Percentiles rank a stretch among this genome's conserved stretches.
phyloP scores from a whole-genome alignment of 805 yeast species.

The Barnettozyma salicaria region DNA sequence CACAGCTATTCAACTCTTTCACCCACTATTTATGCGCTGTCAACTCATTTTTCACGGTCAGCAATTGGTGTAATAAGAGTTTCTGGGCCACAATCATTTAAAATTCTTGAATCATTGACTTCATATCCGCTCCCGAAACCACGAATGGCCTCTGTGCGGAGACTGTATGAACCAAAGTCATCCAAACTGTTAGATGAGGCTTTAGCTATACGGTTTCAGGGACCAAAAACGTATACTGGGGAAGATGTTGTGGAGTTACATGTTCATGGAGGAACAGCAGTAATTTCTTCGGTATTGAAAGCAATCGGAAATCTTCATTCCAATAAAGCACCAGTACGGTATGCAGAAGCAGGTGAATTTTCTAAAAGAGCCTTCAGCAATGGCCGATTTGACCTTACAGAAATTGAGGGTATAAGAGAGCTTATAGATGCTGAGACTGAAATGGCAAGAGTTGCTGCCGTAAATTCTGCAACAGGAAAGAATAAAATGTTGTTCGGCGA shows the following conservation, averaged over 20 bases:
- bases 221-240: slow-evolving; percentile 84
- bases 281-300: slow-evolving; percentile 57
- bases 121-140: slow-evolving; percentile 47
- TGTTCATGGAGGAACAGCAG: slow-evolving; percentile 90
- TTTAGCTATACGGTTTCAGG: slow-evolving; percentile 56
- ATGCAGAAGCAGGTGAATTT: slow-evolving; percentile 93
- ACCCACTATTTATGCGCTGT: slow-evolving; percentile 85
- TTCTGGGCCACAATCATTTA: slow-evolving; percentile 61
- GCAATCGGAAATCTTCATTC: slow-evolving; percentile 54
- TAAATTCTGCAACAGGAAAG: slow-evolving; percentile 66
- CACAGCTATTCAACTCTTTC: background rate
- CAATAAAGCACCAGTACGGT: slow-evolving; percentile 46
- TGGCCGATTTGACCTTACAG: slow-evolving; percentile 78
- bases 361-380: slow-evolving; percentile 81
- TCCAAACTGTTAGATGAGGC: slow-evolving; percentile 66
- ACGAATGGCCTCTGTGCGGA: slow-evolving; percentile 52
- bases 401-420: slow-evolving; percentile 84
- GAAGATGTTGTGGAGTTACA: slow-evolving; percentile 90
- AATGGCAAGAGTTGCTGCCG: slow-evolving; percentile 69
- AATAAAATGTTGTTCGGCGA: slow-evolving; percentile 45
- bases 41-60: slow-evolving; percentile 75
- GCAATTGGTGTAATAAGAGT: slow-evolving; percentile 85
- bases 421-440: slow-evolving; percentile 94
- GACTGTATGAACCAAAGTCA: slow-evolving; percentile 40
- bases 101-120: slow-evolving; percentile 41